These are phyloP conservation scores for Stenocarpella maydis DNA, from an alignment of 2,329 filamentous ascomycete genomes.

Conservation along the genomic window DNA sequence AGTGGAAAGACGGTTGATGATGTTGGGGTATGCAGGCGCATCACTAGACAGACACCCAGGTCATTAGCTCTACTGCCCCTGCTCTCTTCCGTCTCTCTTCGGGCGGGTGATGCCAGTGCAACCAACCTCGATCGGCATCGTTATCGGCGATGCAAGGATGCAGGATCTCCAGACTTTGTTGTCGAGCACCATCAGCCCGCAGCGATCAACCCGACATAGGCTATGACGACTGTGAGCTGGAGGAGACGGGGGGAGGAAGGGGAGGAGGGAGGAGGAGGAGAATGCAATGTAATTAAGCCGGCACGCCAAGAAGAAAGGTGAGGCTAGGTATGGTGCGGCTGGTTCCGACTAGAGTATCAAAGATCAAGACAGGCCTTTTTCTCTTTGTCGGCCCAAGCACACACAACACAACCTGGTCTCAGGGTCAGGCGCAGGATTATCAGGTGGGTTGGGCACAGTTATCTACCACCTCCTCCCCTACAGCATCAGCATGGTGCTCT, in stretches of 20 bases:
- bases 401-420: neutral
- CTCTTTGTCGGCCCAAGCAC: slow-evolving; percentile 20
- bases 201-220: neutral
- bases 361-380: neutral
- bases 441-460: neutral
- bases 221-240: neutral
- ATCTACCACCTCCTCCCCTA: neutral
- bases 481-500: neutral
- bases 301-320: neutral
- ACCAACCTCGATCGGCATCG: slow-evolving; percentile 1
- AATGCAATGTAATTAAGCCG: neutral
- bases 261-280: neutral
- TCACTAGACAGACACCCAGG: slow-evolving; percentile 23
- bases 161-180: neutral
- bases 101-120: neutral
- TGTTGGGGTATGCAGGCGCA: slow-evolving; percentile 18
- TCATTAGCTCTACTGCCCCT: slow-evolving; percentile 5
- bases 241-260: neutral
- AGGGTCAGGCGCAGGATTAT: neutral
- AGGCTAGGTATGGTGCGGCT: neutral
- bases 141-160: neutral
- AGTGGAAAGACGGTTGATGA: slow-evolving; percentile 35
- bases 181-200: neutral
- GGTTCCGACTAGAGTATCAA: no score
- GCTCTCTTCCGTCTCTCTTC: no score